Percentiles rank a stretch among this genome's conserved stretches.
Evolutionary conservation across 768 basidiomycete genomes (phyloP).

Genomic region (Boletales sp.): DNA sequence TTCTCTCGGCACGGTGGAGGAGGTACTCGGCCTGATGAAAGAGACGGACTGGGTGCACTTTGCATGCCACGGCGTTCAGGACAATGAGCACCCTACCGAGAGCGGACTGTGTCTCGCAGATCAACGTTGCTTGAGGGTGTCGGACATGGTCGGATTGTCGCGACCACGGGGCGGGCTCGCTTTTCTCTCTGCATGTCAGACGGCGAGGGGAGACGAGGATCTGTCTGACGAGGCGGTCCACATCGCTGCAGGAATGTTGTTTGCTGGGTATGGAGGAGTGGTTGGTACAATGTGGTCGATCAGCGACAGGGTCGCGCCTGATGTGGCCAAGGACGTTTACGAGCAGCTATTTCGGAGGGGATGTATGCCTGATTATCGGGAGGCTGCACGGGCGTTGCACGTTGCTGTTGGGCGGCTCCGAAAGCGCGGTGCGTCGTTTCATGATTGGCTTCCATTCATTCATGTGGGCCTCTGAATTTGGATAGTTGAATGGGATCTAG

Average conservation of each 20-base stretch:
- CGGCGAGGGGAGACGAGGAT: constrained; percentile 32
- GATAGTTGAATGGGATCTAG: too few relatives aligned
- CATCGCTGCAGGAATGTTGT: constrained; percentile 40
- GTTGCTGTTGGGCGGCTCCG: constrained; percentile 1
- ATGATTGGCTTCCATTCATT: background rate
- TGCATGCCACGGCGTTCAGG: constrained; percentile 30
- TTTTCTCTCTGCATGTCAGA: constrained; percentile 48
- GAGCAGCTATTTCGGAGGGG: background rate
- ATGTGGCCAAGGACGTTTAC: constrained; percentile 33
- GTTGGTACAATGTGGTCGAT: constrained; percentile 46
- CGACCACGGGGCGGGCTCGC: constrained; percentile 30
- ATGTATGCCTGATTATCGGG: background rate
- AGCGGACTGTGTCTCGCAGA: constrained; percentile 21
- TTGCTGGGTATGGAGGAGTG: constrained; percentile 30
- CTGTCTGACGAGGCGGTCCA: constrained; percentile 38
- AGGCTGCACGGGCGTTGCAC: constrained; percentile 3
- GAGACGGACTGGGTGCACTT: constrained; percentile 21
- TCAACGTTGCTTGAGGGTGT: background rate
- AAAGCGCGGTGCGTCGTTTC: background rate
- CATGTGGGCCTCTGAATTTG: background rate
- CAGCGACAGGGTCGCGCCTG: constrained; percentile 34
- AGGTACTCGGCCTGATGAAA: background rate
- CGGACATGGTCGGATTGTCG: constrained; percentile 5
- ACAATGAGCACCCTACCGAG: constrained; percentile 15
- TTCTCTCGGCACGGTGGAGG: background rate